Evolutionary conservation across 805 yeast genomes (phyloP).

Genomic region (Suhomyces sp.): DNA sequence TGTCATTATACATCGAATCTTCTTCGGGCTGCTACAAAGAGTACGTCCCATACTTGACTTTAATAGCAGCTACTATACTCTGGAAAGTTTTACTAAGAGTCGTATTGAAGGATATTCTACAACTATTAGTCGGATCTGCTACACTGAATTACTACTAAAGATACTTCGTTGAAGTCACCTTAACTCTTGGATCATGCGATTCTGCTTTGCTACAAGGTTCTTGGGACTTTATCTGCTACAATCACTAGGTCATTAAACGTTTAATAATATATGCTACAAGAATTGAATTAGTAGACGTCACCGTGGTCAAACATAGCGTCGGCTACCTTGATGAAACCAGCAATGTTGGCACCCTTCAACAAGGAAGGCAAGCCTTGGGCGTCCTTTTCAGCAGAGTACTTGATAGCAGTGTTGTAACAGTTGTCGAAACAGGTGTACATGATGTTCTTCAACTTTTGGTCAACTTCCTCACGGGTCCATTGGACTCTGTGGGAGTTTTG

Average conservation of each 20-base stretch:
- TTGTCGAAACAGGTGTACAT: conserved; percentile 91
- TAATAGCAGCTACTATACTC: too few species aligned
- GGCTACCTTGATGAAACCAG: conserved; percentile 98
- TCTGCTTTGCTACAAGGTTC: too few species aligned
- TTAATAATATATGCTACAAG: conserved; percentile 3
- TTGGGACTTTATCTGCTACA: too few species aligned
- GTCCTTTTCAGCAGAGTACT: conserved; percentile 70
- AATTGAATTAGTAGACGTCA: conserved; percentile 51
- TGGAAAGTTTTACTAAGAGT: too few species aligned
- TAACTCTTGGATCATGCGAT: too few species aligned
- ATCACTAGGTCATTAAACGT: not conserved
- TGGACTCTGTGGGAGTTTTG: conserved; percentile 93
- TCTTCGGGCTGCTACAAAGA: too few species aligned
- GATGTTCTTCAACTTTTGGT: conserved; percentile 82
- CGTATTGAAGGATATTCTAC: too few species aligned
- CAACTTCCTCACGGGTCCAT: conserved; percentile 94
- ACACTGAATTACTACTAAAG: too few species aligned
- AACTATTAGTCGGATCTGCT: too few species aligned
- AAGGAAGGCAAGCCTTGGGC: conserved; percentile 74
- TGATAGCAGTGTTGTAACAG: conserved; percentile 84
- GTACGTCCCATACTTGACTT: too few species aligned
- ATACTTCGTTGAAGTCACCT: too few species aligned
- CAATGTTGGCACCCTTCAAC: conserved; percentile 98
- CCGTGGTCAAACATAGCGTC: conserved; percentile 98
- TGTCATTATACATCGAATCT: too few species aligned